phyloP scores from a whole-genome alignment of 192 early-diverging fungal species.

The Cladochytrium replicatum region DNA sequence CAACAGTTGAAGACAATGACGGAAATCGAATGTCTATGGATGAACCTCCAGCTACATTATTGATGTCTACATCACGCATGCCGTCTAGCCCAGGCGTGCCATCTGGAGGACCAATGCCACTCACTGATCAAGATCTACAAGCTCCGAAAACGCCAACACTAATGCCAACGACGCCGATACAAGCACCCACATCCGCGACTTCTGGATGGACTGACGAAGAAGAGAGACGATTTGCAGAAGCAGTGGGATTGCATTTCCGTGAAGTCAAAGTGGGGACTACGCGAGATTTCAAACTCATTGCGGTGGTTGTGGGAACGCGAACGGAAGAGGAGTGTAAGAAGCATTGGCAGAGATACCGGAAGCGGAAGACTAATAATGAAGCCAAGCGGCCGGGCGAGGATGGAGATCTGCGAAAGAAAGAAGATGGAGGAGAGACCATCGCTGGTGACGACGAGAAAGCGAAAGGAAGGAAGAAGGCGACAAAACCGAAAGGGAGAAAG shows the following conservation, averaged over 20 bases:
- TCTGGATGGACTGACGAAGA: slow-evolving; percentile 50
- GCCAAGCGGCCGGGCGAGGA: neutral
- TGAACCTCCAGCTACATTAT: no score
- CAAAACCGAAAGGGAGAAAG: neutral
- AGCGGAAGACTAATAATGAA: slow-evolving; percentile 6
- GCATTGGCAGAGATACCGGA: slow-evolving; percentile 36
- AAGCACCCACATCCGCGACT: no score
- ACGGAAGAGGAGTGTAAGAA: slow-evolving; percentile 69
- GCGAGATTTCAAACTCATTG: slow-evolving; percentile 66
- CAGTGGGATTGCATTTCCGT: slow-evolving; percentile 51
- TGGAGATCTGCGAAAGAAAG: slow-evolving; percentile 1
- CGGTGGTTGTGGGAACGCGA: slow-evolving; percentile 65
- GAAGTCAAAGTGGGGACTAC: no score
- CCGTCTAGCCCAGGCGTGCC: no score
- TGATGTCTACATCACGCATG: no score
- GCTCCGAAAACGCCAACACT: no score
- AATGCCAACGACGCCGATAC: no score
- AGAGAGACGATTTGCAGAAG: slow-evolving; percentile 48
- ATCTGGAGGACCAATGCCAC: no score
- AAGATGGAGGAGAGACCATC: no score
- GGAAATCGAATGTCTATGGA: no score
- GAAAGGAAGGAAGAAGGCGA: slow-evolving; percentile 3
- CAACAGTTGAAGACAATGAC: no score
- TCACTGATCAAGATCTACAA: no score
- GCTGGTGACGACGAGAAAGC: neutral